Conservation (phyloP, 2,329 filamentous ascomycete species). For the Ophiostoma sp. region DNA sequence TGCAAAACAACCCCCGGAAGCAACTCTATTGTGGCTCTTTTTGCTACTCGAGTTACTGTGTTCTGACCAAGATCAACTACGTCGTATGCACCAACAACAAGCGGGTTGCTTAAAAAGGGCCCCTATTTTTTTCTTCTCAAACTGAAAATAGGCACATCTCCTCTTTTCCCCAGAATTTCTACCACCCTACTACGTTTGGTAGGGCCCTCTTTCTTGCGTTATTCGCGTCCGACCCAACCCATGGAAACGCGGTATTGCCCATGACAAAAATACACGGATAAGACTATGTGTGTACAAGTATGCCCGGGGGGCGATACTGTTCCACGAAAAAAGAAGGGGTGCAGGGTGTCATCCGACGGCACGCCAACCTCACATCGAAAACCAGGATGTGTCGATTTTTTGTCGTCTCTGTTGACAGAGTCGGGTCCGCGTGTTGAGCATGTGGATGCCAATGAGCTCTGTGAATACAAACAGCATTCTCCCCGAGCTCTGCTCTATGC, state of each 20-base stretch:
- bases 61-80: not conserved
- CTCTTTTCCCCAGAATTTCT: constrained; percentile 12
- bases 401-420: not conserved
- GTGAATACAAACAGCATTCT: not conserved
- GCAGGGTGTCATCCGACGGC: constrained; percentile 3
- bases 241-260: constrained; percentile 10
- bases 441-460: not conserved
- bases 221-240: constrained; percentile 3
- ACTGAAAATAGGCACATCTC: not conserved
- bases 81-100: not conserved
- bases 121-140: not conserved
- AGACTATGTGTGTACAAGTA: not conserved
- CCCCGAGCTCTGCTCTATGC: not conserved
- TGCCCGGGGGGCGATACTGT: not conserved
- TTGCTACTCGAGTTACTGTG: no score
- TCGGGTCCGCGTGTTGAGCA: not conserved
- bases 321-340: not conserved
- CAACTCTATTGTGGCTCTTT: not conserved
- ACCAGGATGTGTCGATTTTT: constrained; percentile 5
- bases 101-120: not conserved
- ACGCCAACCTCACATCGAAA: not conserved
- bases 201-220: constrained; percentile 6
- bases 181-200: not conserved
- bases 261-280: not conserved
- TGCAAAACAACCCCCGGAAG: not conserved